Evolutionary conservation across 352 stramenopile species (phyloP).

Genomic region (Pythium coloratum): DNA sequence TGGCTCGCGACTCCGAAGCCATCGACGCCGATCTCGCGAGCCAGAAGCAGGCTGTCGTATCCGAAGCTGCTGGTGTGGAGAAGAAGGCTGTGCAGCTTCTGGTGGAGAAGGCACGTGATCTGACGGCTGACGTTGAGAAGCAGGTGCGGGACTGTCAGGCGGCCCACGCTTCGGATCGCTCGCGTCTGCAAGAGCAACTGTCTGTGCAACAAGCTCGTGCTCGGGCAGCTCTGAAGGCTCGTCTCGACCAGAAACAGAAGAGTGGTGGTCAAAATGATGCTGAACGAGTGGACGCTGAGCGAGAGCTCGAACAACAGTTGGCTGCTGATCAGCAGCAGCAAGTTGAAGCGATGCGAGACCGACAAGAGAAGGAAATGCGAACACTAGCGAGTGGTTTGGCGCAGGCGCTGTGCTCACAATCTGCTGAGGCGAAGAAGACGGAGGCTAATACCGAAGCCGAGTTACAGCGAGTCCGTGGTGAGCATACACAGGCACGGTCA

Average conservation of each 20-base stretch:
- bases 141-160: background rate
- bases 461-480: background rate
- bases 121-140: background rate
- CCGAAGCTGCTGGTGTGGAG: background rate
- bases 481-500: background rate
- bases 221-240: constrained; percentile 2
- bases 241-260: background rate
- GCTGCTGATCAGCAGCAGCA: background rate
- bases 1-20: background rate
- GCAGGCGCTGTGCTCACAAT: background rate
- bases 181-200: constrained; percentile 6
- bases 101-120: background rate
- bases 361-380: background rate
- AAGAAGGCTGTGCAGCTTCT: background rate
- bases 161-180: background rate
- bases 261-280: background rate
- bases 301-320: background rate
- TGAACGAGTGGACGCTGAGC: background rate
- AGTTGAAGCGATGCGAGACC: background rate
- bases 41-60: background rate
- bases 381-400: background rate
- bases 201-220: background rate
- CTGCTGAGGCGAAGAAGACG: background rate
- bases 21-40: background rate
- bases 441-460: background rate